A percentile compares a stretch with the other conserved stretches of the same genome.
phyloP scores from a whole-genome alignment of 208 protist genomes.

The Vickermania ingenoplastis region DNA sequence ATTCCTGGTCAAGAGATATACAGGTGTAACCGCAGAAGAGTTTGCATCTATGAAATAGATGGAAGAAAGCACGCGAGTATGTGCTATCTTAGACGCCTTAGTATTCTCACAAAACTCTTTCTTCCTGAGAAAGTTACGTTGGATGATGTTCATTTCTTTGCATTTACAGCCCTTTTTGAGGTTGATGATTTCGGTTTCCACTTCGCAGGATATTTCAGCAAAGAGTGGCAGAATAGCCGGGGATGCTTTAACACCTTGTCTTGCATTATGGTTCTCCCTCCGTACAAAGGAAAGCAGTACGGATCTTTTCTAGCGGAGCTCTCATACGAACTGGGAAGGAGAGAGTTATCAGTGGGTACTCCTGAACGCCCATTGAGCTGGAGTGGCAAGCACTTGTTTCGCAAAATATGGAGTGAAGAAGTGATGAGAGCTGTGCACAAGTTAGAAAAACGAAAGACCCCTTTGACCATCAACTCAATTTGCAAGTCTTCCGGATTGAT shows the following conservation, averaged over 20 bases:
- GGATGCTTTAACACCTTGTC: slow-evolving; percentile 66
- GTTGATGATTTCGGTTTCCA: slow-evolving; percentile 65
- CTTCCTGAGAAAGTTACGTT: slow-evolving; percentile 62
- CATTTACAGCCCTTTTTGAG: slow-evolving; percentile 54
- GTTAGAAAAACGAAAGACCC: slow-evolving; percentile 20
- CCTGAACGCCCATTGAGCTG: slow-evolving; percentile 58
- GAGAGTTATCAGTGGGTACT: slow-evolving; percentile 42
- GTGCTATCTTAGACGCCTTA: slow-evolving; percentile 37
- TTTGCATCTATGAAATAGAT: slow-evolving; percentile 57
- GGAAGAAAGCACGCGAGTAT: slow-evolving; percentile 39
- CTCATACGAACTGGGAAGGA: slow-evolving; percentile 58
- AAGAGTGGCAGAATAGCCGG: slow-evolving; percentile 45
- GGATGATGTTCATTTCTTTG: slow-evolving; percentile 73
- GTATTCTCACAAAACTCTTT: slow-evolving; percentile 45
- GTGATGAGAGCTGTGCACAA: slow-evolving; percentile 34
- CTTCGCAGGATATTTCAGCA: slow-evolving; percentile 73
- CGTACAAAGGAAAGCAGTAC: slow-evolving; percentile 57
- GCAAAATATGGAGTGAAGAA: slow-evolving; percentile 49
- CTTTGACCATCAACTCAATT: slow-evolving; percentile 44
- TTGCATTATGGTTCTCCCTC: slow-evolving; percentile 64
- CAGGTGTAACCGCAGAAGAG: slow-evolving; percentile 13
- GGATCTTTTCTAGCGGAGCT: slow-evolving; percentile 51
- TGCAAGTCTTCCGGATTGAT: slow-evolving; percentile 46
- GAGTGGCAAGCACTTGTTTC: slow-evolving; percentile 49
- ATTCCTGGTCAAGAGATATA: slow-evolving; percentile 68